A percentile compares a stretch with the other conserved stretches of the same genome.
Evolutionary conservation across 306 rosid species (phyloP).

Genomic region (Castanea sativa): DNA sequence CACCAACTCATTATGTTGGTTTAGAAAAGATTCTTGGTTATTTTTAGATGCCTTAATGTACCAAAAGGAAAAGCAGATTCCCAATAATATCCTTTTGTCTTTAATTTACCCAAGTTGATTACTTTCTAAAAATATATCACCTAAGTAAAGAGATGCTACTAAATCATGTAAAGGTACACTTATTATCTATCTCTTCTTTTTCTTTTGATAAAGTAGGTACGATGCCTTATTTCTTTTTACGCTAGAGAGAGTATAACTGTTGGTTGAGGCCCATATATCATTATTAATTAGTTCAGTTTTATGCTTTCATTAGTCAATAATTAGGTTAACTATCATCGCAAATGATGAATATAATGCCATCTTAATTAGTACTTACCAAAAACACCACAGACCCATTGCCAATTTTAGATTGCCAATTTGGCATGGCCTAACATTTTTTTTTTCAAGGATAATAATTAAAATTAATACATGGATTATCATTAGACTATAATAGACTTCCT

Average conservation of each 20-base stretch:
- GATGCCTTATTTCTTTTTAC: neutral
- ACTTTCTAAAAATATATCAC: neutral
- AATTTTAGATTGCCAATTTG: neutral
- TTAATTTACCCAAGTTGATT: neutral
- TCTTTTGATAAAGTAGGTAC: neutral
- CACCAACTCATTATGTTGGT: neutral
- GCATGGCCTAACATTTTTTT: too few species aligned
- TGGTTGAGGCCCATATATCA: neutral
- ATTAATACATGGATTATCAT: too few species aligned
- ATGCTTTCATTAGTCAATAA: neutral
- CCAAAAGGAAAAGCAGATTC: conserved; percentile 17
- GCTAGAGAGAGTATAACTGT: too few species aligned
- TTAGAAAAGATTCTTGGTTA: neutral
- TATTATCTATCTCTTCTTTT: neutral
- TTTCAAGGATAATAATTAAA: too few species aligned
- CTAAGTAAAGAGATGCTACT: neutral
- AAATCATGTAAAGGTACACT: neutral
- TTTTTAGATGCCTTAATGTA: neutral
- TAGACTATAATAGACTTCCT: too few species aligned
- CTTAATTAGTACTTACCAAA: too few species aligned
- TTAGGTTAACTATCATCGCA: conserved; percentile 1
- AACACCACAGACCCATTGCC: neutral
- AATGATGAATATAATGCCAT: neutral
- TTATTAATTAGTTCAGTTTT: neutral
- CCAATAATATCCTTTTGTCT: conserved; percentile 12